These are phyloP conservation scores for Pleurotus platypus DNA, from an alignment of 768 basidiomycete genomes.

Conservation along the genomic window DNA sequence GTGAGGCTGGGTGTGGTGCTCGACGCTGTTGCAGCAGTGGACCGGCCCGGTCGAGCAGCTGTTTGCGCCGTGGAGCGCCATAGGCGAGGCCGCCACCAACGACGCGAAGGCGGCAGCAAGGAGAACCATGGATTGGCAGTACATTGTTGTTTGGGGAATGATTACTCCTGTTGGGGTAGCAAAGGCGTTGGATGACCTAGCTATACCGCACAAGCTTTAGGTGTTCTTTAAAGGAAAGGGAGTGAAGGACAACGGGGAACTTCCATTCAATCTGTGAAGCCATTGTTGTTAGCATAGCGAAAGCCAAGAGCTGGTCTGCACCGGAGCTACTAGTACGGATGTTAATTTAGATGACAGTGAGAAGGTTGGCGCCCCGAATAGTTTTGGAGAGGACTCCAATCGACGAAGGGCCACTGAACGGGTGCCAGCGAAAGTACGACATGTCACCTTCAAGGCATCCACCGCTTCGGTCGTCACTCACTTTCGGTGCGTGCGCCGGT, in stretches of 20 bases:
- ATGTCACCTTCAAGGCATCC: too few species aligned
- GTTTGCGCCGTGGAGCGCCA: not conserved
- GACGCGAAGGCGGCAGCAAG: slow-evolving; percentile 5
- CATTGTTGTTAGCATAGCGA: not conserved
- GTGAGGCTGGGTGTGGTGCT: slow-evolving; percentile 6
- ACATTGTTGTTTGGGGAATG: not conserved
- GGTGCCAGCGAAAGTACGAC: too few species aligned
- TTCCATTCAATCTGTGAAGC: not conserved
- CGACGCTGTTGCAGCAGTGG: slow-evolving; percentile 3
- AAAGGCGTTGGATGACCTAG: not conserved
- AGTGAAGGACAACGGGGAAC: not conserved
- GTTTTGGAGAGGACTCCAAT: too few species aligned
- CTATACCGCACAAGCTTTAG: too few species aligned
- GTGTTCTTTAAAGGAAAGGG: not conserved
- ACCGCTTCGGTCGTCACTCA: too few species aligned
- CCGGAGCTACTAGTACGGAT: too few species aligned
- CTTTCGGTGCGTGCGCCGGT: too few species aligned
- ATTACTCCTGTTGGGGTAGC: not conserved
- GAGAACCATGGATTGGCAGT: not conserved
- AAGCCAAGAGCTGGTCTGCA: not conserved
- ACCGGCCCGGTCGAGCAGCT: slow-evolving; percentile 2
- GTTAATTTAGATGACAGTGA: too few species aligned
- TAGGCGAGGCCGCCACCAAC: not conserved
- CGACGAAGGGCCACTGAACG: too few species aligned
- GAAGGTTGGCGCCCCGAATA: too few species aligned